Conservation (phyloP, 2,329 filamentous ascomycete genomes). For the Beauveria medogensis region DNA sequence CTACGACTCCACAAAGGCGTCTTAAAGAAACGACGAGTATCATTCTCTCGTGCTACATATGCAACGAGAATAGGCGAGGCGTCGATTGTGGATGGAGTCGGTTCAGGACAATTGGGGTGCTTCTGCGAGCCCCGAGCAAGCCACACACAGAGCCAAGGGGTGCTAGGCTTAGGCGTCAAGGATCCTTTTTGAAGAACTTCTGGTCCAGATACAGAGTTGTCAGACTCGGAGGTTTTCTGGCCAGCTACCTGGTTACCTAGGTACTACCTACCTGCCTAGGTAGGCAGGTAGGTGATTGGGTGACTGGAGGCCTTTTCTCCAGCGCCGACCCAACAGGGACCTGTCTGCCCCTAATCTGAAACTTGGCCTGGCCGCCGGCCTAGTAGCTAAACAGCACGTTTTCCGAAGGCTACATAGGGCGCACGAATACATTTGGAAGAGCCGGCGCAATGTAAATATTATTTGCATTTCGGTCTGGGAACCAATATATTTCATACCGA, state of each 20-base stretch:
- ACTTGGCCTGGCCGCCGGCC: not conserved
- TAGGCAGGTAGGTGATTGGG: not conserved
- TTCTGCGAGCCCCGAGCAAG: constrained; percentile 2
- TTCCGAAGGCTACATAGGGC: not conserved
- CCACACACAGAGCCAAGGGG: not conserved
- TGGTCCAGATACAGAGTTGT: not conserved
- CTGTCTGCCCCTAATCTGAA: too few relatives aligned
- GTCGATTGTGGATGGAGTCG: not conserved
- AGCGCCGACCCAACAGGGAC: too few relatives aligned
- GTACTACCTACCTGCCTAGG: not conserved
- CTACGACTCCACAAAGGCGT: not conserved
- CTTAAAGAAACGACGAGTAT: constrained; percentile 8
- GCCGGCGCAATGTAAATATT: not conserved
- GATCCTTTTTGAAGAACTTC: not conserved
- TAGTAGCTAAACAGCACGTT: not conserved
- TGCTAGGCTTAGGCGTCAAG: not conserved
- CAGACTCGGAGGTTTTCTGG: not conserved
- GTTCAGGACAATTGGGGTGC: not conserved
- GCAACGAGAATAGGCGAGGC: not conserved
- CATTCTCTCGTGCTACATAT: not conserved
- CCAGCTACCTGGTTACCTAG: not conserved
- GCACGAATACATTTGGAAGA: not conserved
- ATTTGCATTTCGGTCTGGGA: not conserved
- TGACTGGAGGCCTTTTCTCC: too few relatives aligned
- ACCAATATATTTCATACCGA: not conserved